Percentiles rank a stretch among this genome's conserved stretches.
phyloP scores from a whole-genome alignment of 2,329 filamentous ascomycete species.

The Dactylellina parvicollis region DNA sequence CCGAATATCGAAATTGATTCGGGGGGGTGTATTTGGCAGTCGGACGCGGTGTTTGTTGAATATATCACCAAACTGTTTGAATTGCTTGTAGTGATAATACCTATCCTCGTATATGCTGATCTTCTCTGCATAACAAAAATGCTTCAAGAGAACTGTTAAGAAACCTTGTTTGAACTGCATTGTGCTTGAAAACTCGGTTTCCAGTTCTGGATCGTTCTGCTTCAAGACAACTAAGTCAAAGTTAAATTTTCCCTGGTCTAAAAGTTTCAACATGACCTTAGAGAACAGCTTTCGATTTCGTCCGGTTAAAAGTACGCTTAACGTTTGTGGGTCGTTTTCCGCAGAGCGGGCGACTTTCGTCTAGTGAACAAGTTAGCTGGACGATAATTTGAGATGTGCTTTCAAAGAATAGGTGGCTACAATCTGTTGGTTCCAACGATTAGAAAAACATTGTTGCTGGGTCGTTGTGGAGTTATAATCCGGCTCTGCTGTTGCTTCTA shows the following conservation, averaged over 20 bases:
- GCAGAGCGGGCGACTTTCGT: conserved; percentile 11
- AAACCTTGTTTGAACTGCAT: conserved; percentile 94
- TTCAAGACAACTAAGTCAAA: conserved; percentile 47
- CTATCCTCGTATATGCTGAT: conserved; percentile 73
- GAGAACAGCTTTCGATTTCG: conserved; percentile 42
- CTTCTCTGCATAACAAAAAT: conserved; percentile 74
- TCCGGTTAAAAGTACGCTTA: conserved; percentile 42
- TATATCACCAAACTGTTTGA: conserved; percentile 82
- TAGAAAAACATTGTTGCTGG: not conserved
- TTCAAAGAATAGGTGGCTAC: conserved; percentile 7
- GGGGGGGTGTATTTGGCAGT: conserved; percentile 64
- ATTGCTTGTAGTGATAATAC: conserved; percentile 76
- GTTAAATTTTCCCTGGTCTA: conserved; percentile 8
- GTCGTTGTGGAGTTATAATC: not conserved
- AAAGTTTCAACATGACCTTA: conserved; percentile 26
- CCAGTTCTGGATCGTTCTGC: conserved; percentile 31
- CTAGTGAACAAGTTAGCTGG: conserved; percentile 5
- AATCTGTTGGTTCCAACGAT: conserved; percentile 45
- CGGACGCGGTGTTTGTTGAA: conserved; percentile 73
- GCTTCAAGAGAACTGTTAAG: conserved; percentile 81
- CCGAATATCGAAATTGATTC: conserved; percentile 81
- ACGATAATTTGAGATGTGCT: not conserved
- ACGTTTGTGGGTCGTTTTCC: conserved; percentile 11
- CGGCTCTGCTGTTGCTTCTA: conserved; percentile 33
- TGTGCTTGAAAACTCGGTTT: conserved; percentile 74